Base-by-base conservation (phyloP, 2,329 filamentous ascomycete genomes). In the Penicillium fuscoglaucum region DNA sequence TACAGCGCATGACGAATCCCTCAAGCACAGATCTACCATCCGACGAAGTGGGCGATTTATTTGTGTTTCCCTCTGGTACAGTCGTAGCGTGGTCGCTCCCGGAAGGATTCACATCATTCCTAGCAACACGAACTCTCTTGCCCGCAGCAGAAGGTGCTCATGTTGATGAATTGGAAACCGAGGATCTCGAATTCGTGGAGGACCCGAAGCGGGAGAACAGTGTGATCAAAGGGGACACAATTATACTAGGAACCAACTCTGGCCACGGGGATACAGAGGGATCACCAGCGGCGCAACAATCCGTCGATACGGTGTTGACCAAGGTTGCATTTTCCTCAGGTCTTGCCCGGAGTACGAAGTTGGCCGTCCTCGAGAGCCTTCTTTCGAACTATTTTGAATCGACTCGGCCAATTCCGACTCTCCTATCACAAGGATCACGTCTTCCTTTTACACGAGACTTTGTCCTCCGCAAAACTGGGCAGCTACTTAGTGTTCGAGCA, bases 241-340 rank as follows among this genome's bases (percentile, higher is more conserved):
- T 99, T 45, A 86, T 96, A 4, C 80, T 99, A 6, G 95, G 95
- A 37, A 96, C 91, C 1, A 89, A 88, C 61, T 74, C 78, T 39
- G 66, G 60, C 28, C 59, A 58, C 26, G 61, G 65, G 33, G 51
- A 56, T 15, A 46, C 62, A 7, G 69, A 71, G 31, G 59, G 61
- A n/a, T 64, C 69, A 19, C 55, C 58, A 17, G 46, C 62, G n/a
- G 58, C 61, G 43, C 71, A 69, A 49, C 72, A 75, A 63, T 75
- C 67, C 56, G 76, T 84, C 33, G 83, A 87, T 66, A 84, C 82
- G 0, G 90, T 93, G 1, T 83, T 97, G 15, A 92, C 93, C 66
- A 97, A 98, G 73, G 93, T 98, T 61, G 95, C 95, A 44, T 98
- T 98, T 75, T 97, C 93, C 0, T 97, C 92, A 0, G 93, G 93